A percentile compares a stretch with the other conserved stretches of the same genome.
phyloP scores from a whole-genome alignment of 2,329 filamentous ascomycete genomes.

The Fusarium oxysporum region DNA sequence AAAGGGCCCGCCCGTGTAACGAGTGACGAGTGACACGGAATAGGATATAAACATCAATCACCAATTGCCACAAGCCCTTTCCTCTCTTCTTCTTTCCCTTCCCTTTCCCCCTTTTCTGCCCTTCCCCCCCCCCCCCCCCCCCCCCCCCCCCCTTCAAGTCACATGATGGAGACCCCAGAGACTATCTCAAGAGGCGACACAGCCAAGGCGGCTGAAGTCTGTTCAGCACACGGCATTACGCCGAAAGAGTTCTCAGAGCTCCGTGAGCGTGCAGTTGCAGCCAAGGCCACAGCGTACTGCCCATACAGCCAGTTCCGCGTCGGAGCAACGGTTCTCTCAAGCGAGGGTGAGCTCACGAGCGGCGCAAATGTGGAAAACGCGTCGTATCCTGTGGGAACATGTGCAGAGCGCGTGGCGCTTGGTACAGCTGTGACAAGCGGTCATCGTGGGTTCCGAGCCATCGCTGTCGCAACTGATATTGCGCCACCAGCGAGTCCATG shows the following conservation, averaged over 20 bases:
- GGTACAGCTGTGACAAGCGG: conserved; percentile 78
- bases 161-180: conserved; percentile 35
- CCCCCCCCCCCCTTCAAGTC: background rate
- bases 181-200: conserved; percentile 47
- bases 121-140: background rate
- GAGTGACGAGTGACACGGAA: conserved; percentile 26
- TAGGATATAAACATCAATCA: conserved; percentile 24
- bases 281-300: conserved; percentile 87
- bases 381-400: conserved; percentile 92
- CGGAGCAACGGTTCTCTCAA: conserved; percentile 78
- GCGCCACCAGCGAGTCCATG: conserved; percentile 79
- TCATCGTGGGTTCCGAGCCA: conserved; percentile 72
- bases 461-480: conserved; percentile 88
- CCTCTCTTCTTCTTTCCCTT: background rate
- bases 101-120: background rate
- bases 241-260: conserved; percentile 73
- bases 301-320: conserved; percentile 94
- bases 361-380: conserved; percentile 97
- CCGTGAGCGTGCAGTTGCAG: conserved; percentile 70
- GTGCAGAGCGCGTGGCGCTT: conserved; percentile 92
- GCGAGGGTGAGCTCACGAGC: conserved; percentile 54
- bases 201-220: conserved; percentile 44
- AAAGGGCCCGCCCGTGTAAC: conserved; percentile 33
- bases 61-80: background rate
- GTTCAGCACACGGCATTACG: conserved; percentile 62